phyloP scores from a whole-genome alignment of 1,139 yeast genomes.

The Casaregolazyma lundiana region DNA sequence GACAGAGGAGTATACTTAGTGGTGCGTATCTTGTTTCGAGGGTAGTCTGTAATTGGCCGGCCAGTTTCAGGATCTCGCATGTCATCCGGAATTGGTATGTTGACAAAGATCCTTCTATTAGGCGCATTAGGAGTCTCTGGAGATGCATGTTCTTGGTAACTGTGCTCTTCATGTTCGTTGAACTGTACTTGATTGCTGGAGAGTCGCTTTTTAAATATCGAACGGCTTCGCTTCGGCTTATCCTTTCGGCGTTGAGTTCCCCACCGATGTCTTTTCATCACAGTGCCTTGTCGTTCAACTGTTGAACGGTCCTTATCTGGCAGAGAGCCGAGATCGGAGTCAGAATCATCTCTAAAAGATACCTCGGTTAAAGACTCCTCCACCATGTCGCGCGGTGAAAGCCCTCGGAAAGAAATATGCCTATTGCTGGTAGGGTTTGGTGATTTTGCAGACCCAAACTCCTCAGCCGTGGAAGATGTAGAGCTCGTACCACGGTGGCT shows the following conservation, averaged over 20 bases:
- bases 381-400: background rate
- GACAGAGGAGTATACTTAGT: conserved; percentile 91
- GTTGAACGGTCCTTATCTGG: conserved; percentile 7
- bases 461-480: conserved; percentile 9
- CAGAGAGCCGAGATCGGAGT: background rate
- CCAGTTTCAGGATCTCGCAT: conserved; percentile 56
- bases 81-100: conserved; percentile 62
- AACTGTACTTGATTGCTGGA: conserved; percentile 8
- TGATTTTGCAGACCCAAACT: background rate
- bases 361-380: conserved; percentile 8
- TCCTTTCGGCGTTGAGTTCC: conserved; percentile 84
- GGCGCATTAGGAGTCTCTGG: background rate
- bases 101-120: conserved; percentile 44
- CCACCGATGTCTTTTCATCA: conserved; percentile 78
- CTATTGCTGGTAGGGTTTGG: conserved; percentile 2
- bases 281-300: conserved; percentile 26
- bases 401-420: conserved; percentile 5
- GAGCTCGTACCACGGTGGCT: conserved; percentile 5
- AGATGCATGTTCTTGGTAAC: conserved; percentile 1
- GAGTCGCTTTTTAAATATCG: conserved; percentile 19
- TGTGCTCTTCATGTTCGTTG: conserved; percentile 7
- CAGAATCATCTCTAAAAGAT: conserved; percentile 7
- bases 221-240: conserved; percentile 42
- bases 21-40: conserved; percentile 90
- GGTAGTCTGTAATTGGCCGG: conserved; percentile 52